Evolutionary conservation across 2,329 filamentous ascomycete species (phyloP).

Genomic region (Cladophialophora carrionii): DNA sequence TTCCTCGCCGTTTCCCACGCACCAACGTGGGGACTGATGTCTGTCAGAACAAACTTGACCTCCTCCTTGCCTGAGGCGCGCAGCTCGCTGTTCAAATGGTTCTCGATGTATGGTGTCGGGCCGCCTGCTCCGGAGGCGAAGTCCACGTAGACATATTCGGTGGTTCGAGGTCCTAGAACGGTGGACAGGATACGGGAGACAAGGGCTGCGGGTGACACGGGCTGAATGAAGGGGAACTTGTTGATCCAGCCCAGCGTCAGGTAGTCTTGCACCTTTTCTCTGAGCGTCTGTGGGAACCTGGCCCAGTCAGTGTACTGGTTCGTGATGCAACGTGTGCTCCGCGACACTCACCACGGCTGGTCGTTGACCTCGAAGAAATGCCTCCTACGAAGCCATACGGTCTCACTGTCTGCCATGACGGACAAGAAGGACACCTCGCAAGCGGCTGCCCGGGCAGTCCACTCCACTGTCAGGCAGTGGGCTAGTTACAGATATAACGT

Average conservation of each 20-base stretch:
- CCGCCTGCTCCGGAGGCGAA: constrained; percentile 77
- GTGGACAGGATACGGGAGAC: constrained; percentile 62
- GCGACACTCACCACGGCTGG: constrained; percentile 60
- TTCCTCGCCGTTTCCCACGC: constrained; percentile 62
- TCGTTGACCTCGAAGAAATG: constrained; percentile 71
- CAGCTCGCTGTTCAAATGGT: constrained; percentile 56
- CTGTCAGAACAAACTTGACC: constrained; percentile 66
- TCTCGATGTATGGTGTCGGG: constrained; percentile 67
- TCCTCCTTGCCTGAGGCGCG: constrained; percentile 27
- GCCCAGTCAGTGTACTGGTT: constrained; percentile 15
- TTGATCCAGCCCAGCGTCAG: constrained; percentile 67
- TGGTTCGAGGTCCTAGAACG: constrained; percentile 54
- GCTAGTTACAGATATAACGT: constrained; percentile 3
- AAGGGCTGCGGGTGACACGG: constrained; percentile 61
- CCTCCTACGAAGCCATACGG: constrained; percentile 29
- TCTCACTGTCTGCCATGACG: constrained; percentile 3
- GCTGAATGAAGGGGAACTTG: constrained; percentile 61
- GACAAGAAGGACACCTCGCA: constrained; percentile 4
- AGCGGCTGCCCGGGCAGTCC: constrained; percentile 4
- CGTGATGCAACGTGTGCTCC: constrained; percentile 26
- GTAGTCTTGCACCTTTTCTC: constrained; percentile 60
- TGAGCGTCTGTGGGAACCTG: constrained; percentile 69
- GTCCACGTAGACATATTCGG: constrained; percentile 68
- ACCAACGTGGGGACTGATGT: constrained; percentile 65
- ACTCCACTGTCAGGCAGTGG: background rate